Evolutionary conservation across 495 filamentous ascomycete genomes (phyloP).

Genomic region (Amphirosellinia nigrospora): DNA sequence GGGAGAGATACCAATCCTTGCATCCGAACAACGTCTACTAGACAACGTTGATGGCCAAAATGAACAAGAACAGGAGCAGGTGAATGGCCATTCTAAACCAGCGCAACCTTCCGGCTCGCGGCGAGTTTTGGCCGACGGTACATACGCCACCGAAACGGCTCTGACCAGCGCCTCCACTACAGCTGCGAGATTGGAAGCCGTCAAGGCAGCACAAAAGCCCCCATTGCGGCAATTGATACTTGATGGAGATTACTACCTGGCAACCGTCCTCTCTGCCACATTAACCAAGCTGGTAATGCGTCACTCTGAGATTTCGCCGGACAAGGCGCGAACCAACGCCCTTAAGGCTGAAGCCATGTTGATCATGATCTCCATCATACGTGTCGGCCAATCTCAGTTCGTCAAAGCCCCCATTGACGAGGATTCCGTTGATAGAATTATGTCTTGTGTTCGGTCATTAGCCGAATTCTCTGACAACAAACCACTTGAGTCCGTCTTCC

Average conservation of each 20-base stretch:
- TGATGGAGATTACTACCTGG: slow-evolving; percentile 97
- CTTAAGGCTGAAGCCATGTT: slow-evolving; percentile 97
- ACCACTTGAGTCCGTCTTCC: slow-evolving; percentile 87
- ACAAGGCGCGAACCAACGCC: slow-evolving; percentile 87
- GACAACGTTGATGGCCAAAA: slow-evolving; percentile 64
- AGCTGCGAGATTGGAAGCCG: slow-evolving; percentile 90
- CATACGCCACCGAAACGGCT: slow-evolving; percentile 95
- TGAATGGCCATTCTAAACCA: slow-evolving; percentile 80
- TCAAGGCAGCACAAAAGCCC: slow-evolving; percentile 96
- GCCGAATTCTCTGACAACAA: slow-evolving; percentile 90
- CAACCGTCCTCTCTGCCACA: slow-evolving; percentile 90
- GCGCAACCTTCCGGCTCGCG: slow-evolving; percentile 81
- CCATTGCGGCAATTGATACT: slow-evolving; percentile 94
- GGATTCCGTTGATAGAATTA: slow-evolving; percentile 95
- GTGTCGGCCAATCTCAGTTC: slow-evolving; percentile 96
- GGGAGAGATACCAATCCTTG: slow-evolving; percentile 96
- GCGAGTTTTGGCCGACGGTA: slow-evolving; percentile 94
- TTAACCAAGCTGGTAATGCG: slow-evolving; percentile 99
- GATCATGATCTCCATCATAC: slow-evolving; percentile 98
- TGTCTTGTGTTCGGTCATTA: slow-evolving; percentile 92
- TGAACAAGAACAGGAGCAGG: slow-evolving; percentile 71
- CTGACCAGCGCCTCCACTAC: slow-evolving; percentile 90
- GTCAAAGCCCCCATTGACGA: slow-evolving; percentile 98
- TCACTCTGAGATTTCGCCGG: slow-evolving; percentile 90
- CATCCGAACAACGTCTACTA: slow-evolving; percentile 90